Evolutionary conservation across 192 early-diverging fungal species (phyloP), one percentile per base, ranked within the genome.

Genomic region (Mortierella claussenii): DNA sequence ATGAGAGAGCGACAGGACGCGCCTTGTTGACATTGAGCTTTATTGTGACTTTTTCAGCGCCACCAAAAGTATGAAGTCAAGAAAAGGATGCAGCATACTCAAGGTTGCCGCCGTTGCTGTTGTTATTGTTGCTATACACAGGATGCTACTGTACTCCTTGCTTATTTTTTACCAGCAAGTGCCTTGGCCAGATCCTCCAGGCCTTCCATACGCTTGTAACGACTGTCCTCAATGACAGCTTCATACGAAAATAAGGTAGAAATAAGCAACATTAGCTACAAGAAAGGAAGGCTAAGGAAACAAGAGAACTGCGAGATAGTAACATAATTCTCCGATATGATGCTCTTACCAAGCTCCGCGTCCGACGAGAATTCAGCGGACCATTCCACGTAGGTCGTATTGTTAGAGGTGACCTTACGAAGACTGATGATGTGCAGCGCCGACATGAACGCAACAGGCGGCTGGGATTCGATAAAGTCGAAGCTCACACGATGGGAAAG

Each of bases 301-400:
- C n/a, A n/a, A n/a, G n/a, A n/a, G n/a, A n/a, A n/a, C n/a, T n/a
- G n/a, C n/a, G n/a, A n/a, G n/a, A n/a, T n/a, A n/a, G n/a, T n/a
- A n/a, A n/a, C n/a, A n/a, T n/a, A n/a, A n/a, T n/a, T n/a, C n/a
- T n/a, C n/a, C n/a, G n/a, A n/a, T n/a, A n/a, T n/a, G n/a, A n/a
- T n/a, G 9, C 21, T 17, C 31, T 44, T 64, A 79, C 76, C 79
- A 45, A 70, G 64, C 2, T 80, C 59, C 13, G 82, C 82, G 50
- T 83, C 83, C 32, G 85, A 80, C 37, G 82, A 83, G 30, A 83
- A 88, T 46, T 84, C 83, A 63, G 83, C 82, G n/a, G 80, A 57
- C 87, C 87, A 88, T 59, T 83, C 79, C 34, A 88, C 87, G 79
- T 82, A 86, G n/a, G 87, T 73, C 0, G 83, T 74, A 69, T 88